Conservation (phyloP, 2,329 filamentous ascomycete genomes). For the Colletotrichum liaoningense region DNA sequence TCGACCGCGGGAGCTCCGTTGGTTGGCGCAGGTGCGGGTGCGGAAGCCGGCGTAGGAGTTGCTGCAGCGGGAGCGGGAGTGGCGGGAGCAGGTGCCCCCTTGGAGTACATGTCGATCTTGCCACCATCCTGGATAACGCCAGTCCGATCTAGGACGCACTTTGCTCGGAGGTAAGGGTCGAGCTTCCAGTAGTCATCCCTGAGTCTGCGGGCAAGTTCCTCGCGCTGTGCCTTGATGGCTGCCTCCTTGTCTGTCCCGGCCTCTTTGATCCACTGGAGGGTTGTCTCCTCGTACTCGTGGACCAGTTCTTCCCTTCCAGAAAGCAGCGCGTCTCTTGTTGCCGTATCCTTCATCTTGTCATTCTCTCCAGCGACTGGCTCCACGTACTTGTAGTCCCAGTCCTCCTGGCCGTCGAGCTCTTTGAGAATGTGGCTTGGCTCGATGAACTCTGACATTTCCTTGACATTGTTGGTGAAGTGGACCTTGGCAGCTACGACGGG, state of each 20-base stretch:
- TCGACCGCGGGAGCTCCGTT: slow-evolving; percentile 41
- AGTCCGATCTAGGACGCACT: slow-evolving; percentile 85
- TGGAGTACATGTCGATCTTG: slow-evolving; percentile 76
- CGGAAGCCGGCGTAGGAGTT: background rate
- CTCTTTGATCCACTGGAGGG: slow-evolving; percentile 78
- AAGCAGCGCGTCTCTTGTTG: slow-evolving; percentile 72
- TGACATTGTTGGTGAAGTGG: slow-evolving; percentile 86
- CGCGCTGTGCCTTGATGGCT: slow-evolving; percentile 66
- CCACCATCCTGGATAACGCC: slow-evolving; percentile 78
- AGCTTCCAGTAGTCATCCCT: slow-evolving; percentile 86
- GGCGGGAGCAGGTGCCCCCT: slow-evolving; percentile 38
- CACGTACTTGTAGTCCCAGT: slow-evolving; percentile 85
- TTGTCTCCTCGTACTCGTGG: slow-evolving; percentile 78
- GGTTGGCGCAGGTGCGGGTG: slow-evolving; percentile 38
- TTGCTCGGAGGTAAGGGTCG: slow-evolving; percentile 87
- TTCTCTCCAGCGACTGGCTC: slow-evolving; percentile 85
- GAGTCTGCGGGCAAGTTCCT: slow-evolving; percentile 71
- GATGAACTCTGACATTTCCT: slow-evolving; percentile 84
- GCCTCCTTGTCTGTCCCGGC: slow-evolving; percentile 58
- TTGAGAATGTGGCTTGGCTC: slow-evolving; percentile 76
- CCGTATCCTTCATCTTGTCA: slow-evolving; percentile 74
- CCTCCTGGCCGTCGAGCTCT: slow-evolving; percentile 87
- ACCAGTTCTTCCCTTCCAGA: slow-evolving; percentile 74
- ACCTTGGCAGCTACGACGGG: slow-evolving; percentile 96
- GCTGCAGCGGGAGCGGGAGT: too few relatives aligned